These are phyloP conservation scores for Fraxinus pennsylvanica DNA, from an alignment of 257 asterid genomes.

Conservation along the genomic window DNA sequence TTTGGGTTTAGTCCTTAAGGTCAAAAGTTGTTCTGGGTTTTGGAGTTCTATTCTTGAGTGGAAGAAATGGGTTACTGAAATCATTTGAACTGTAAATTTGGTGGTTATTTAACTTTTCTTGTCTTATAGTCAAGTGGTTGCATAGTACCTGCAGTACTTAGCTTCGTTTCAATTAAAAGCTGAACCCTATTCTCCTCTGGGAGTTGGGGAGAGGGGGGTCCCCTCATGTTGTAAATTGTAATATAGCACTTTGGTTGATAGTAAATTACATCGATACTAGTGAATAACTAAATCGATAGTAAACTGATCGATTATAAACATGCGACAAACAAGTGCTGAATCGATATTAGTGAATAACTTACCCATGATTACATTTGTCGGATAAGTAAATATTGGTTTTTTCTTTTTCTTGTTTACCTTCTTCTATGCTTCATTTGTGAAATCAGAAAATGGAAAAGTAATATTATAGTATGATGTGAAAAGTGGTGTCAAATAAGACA, in stretches of 20 bases:
- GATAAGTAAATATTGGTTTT: not conserved
- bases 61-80: not conserved
- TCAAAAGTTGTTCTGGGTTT: slow-evolving; percentile 31
- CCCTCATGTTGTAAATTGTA: too few species aligned
- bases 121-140: slow-evolving; percentile 20
- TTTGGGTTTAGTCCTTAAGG: slow-evolving; percentile 21
- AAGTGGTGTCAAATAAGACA: slow-evolving; percentile 38
- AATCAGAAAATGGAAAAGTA: not conserved
- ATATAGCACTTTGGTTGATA: too few species aligned
- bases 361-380: not conserved
- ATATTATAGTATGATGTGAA: slow-evolving; percentile 27
- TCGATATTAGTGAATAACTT: not conserved
- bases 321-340: too few species aligned
- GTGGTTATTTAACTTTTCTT: not conserved
- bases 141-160: not conserved
- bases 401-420: too few species aligned
- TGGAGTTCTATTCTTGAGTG: too few species aligned
- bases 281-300: too few species aligned
- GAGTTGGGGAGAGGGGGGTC: too few species aligned
- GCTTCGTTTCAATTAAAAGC: too few species aligned
- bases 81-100: not conserved
- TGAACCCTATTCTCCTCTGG: too few species aligned
- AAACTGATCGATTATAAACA: too few species aligned
- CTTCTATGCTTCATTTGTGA: too few species aligned
- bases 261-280: too few species aligned